A percentile compares a stretch with the other conserved stretches of the same genome.
These are phyloP conservation scores for Pestalotiopsis sp. DNA, from an alignment of 2,329 filamentous ascomycete species.

Conservation along the genomic window DNA sequence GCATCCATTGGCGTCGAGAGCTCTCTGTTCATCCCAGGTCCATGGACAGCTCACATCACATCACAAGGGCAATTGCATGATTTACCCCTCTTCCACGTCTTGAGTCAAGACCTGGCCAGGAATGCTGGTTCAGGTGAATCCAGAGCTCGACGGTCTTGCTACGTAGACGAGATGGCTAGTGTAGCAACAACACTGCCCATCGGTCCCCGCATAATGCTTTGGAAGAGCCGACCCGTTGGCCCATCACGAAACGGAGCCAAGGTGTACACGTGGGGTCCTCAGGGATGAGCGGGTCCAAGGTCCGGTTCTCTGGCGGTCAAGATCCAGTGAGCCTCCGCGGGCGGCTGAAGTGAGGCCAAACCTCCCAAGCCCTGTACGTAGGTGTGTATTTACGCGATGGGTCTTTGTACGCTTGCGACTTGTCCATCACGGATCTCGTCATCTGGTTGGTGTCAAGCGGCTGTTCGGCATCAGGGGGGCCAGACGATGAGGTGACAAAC, in stretches of 20 bases:
- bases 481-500: background rate
- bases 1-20: background rate
- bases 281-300: background rate
- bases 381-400: background rate
- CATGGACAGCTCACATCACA: background rate
- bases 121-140: background rate
- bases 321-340: background rate
- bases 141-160: background rate
- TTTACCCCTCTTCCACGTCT: background rate
- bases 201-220: background rate
- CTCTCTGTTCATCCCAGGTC: background rate
- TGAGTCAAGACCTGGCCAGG: background rate
- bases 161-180: background rate
- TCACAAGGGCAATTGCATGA: background rate
- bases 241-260: constrained; percentile 3
- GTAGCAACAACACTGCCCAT: background rate
- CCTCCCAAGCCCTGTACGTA: background rate
- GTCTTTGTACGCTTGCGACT: background rate
- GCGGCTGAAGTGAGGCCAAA: background rate
- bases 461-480: constrained; percentile 1
- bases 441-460: background rate
- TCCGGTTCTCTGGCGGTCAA: background rate
- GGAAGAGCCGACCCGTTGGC: background rate
- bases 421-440: background rate
- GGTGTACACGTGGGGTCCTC: background rate